phyloP scores from a whole-genome alignment of 2,329 filamentous ascomycete species.

The Fusarium anguioides region DNA sequence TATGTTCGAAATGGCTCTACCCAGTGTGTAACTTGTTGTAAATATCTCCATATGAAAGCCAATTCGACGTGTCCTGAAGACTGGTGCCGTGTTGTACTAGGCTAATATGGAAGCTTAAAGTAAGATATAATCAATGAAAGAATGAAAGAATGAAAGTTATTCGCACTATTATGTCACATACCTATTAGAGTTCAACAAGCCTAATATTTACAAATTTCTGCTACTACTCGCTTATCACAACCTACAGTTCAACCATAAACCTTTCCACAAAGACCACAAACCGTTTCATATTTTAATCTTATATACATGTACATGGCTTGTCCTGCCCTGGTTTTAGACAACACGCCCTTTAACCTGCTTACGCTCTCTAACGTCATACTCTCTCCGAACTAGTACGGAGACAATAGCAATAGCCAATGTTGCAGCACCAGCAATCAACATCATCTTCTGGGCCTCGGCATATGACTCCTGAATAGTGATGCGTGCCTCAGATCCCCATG shows the following conservation, averaged over 20 bases:
- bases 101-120: not conserved
- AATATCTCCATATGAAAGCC: not conserved
- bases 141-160: not conserved
- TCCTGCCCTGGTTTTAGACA: too few species aligned
- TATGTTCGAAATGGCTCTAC: not conserved
- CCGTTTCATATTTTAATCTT: not conserved
- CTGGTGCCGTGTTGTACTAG: not conserved
- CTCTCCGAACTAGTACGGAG: not conserved
- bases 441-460: not conserved
- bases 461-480: not conserved
- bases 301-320: too few species aligned
- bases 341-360: constrained; percentile 11
- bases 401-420: not conserved
- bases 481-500: not conserved
- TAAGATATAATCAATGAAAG: not conserved
- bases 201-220: too few species aligned
- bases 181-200: too few species aligned
- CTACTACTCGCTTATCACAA: too few species aligned
- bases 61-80: not conserved
- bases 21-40: not conserved
- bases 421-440: constrained; percentile 3
- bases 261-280: too few species aligned
- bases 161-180: not conserved
- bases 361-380: not conserved
- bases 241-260: too few species aligned